Evolutionary conservation across 1,284 basidiomycete species (phyloP).

Genomic region (Papiliotrema laurentii): DNA sequence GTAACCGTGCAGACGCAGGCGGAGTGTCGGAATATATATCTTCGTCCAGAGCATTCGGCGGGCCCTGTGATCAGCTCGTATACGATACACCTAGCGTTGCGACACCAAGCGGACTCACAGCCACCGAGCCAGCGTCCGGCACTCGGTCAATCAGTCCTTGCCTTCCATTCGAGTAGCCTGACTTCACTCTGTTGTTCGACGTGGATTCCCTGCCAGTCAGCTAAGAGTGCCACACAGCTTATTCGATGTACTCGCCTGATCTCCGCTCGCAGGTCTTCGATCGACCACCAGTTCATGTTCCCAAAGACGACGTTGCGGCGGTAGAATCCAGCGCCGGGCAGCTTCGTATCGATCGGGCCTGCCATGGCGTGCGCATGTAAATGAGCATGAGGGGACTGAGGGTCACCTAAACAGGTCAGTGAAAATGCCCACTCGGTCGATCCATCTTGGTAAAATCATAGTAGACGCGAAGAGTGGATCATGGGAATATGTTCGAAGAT

Average conservation of each 20-base stretch:
- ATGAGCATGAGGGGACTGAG: conserved; percentile 39
- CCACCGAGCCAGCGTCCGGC: conserved; percentile 34
- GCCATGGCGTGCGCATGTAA: conserved; percentile 45
- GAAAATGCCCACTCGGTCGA: no score
- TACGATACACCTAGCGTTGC: not conserved
- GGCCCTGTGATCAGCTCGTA: conserved; percentile 17
- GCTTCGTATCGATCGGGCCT: conserved; percentile 32
- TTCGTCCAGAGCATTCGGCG: conserved; percentile 30
- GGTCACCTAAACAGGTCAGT: no score
- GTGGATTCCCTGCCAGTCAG: conserved; percentile 33
- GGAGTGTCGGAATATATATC: conserved; percentile 12
- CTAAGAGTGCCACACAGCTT: not conserved
- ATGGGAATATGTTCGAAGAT: not conserved
- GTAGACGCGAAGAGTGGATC: not conserved
- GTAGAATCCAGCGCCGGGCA: conserved; percentile 38
- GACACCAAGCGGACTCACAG: conserved; percentile 21
- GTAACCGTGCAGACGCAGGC: not conserved
- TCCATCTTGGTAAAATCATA: conserved; percentile 1
- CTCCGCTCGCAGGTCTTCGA: conserved; percentile 47
- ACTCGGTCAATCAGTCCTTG: conserved; percentile 39
- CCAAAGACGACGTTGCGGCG: conserved; percentile 43
- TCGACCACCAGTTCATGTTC: conserved; percentile 41
- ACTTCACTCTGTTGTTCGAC: conserved; percentile 46
- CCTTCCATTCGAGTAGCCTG: conserved; percentile 34
- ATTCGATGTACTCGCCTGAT: conserved; percentile 31